Conservation (phyloP, 208 protist genomes). For the Leishmania mexicana region DNA sequence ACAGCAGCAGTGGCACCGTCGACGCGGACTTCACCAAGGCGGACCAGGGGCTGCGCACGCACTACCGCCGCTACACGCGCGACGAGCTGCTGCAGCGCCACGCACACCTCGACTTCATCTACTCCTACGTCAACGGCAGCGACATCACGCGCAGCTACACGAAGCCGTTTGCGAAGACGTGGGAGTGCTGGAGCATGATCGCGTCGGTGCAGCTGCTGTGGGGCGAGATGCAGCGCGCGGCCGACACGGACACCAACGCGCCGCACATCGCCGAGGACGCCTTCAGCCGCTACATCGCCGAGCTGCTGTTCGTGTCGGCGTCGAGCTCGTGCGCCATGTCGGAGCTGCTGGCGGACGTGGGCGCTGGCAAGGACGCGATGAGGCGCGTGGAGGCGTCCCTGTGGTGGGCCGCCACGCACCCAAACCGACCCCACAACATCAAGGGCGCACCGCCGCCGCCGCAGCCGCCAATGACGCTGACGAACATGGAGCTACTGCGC, state of each 20-base stretch:
- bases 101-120: constrained; percentile 27
- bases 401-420: constrained; percentile 2
- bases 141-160: constrained; percentile 26
- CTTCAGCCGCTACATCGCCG: constrained; percentile 5
- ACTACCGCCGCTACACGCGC: constrained; percentile 20
- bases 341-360: constrained; percentile 8
- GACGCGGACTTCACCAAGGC: no score
- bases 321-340: constrained; percentile 12
- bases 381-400: constrained; percentile 16
- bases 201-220: constrained; percentile 21
- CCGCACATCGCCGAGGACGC: not conserved
- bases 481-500: constrained; percentile 13
- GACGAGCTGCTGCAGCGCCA: constrained; percentile 9
- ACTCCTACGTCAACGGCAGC: constrained; percentile 31
- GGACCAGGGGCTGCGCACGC: constrained; percentile 20
- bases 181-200: constrained; percentile 16
- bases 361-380: constrained; percentile 10
- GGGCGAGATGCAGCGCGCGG: constrained; percentile 13
- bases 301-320: constrained; percentile 8
- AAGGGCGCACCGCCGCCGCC: not conserved
- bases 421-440: not conserved
- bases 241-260: not conserved
- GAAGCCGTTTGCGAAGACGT: constrained; percentile 20
- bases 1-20: not conserved
- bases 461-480: constrained; percentile 9